These are phyloP conservation scores for Vitis vinifera DNA, from an alignment of 164 flowering plant species.

Conservation along the genomic window DNA sequence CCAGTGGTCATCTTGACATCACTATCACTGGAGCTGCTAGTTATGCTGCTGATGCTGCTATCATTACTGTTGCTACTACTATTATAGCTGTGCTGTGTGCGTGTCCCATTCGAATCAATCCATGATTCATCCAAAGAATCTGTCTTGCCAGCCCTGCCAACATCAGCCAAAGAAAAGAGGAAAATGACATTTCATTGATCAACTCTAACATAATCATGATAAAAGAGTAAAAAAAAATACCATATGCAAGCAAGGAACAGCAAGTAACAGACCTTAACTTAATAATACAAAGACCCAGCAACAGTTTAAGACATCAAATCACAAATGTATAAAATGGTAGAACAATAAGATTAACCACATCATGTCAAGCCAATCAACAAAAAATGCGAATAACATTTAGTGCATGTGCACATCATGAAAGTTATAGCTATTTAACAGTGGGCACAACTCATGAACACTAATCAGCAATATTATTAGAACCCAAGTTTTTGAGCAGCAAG, in stretches of 20 bases:
- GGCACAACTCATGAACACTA: too few species aligned
- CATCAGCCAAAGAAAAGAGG: constrained; percentile 18
- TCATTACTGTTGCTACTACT: constrained; percentile 86
- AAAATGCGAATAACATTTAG: too few species aligned
- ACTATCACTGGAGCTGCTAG: constrained; percentile 84
- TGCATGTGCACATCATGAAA: too few species aligned
- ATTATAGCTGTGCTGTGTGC: constrained; percentile 38
- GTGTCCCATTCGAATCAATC: constrained; percentile 39
- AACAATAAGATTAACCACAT: too few species aligned
- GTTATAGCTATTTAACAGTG: too few species aligned
- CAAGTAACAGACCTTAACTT: not conserved
- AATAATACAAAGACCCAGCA: not conserved
- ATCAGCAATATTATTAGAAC: too few species aligned
- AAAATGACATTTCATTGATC: constrained; percentile 8
- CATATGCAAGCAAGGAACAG: not conserved
- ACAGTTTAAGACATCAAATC: not conserved
- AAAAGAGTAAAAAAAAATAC: constrained; percentile 1
- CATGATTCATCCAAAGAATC: constrained; percentile 52
- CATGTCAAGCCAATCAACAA: too few species aligned
- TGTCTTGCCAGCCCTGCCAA: constrained; percentile 33
- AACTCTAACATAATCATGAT: not conserved
- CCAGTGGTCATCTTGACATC: constrained; percentile 50
- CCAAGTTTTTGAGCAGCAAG: too few species aligned
- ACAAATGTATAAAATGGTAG: not conserved
- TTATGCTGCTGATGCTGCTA: constrained; percentile 82